Conservation (phyloP, 306 rosid species). For the Cucumis sativus region Cucumber_9930_V3 NC_026656.2:7556501-7557000, state of each 20-base stretch:
- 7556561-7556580: background rate
- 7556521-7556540: background rate
- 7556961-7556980: background rate
- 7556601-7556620: background rate
- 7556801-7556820: constrained; percentile 51
- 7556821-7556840: constrained; percentile 25
- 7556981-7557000: background rate
- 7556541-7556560: background rate
- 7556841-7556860: constrained; percentile 6
- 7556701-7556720: background rate
- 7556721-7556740: background rate
- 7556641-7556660: background rate
- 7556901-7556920: background rate
- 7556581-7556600: background rate
- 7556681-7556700: background rate
- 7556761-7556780: constrained; percentile 40
- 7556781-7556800: constrained; percentile 87
- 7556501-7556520: background rate
- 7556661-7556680: constrained; percentile 23
- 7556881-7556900: background rate
- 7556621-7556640: background rate
- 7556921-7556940: background rate
- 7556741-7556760: background rate
- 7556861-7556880: background rate
- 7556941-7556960: background rate